Conservation (phyloP, 2,329 filamentous ascomycete species). For the Colletotrichum orchidophilum region DNA sequence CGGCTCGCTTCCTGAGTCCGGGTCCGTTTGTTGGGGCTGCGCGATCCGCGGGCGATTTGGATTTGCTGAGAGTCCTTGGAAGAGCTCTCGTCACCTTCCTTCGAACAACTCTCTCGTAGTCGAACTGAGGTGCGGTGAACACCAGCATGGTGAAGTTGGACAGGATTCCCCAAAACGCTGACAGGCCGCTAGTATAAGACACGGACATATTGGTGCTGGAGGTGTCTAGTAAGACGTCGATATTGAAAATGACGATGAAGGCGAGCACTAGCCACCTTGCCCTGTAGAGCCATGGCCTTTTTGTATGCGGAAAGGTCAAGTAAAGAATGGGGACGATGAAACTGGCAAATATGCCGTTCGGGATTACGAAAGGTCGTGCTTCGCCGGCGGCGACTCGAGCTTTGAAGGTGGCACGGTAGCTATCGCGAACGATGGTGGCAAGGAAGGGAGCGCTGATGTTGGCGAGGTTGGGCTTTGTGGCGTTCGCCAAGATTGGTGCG, state of each 20-base stretch:
- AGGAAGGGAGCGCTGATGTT: constrained; percentile 32
- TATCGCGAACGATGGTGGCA: constrained; percentile 35
- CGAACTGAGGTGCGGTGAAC: constrained; percentile 65
- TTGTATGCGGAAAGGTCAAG: constrained; percentile 63
- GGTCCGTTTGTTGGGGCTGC: not conserved
- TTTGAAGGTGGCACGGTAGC: constrained; percentile 50
- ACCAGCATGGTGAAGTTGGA: constrained; percentile 60
- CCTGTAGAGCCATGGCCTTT: constrained; percentile 59
- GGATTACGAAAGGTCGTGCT: constrained; percentile 60
- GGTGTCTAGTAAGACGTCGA: constrained; percentile 49
- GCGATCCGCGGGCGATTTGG: constrained; percentile 3
- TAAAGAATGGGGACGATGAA: constrained; percentile 63
- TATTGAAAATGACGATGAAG: constrained; percentile 53
- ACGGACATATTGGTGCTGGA: constrained; percentile 62
- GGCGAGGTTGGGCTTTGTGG: constrained; percentile 13
- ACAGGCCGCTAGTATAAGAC: constrained; percentile 61
- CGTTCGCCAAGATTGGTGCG: constrained; percentile 13
- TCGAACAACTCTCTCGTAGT: constrained; percentile 60
- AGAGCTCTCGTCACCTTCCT: constrained; percentile 37
- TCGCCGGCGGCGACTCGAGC: constrained; percentile 48
- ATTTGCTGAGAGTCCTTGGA: constrained; percentile 10
- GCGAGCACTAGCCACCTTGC: constrained; percentile 60
- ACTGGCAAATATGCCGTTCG: constrained; percentile 58
- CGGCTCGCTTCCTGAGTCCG: constrained; percentile 12
- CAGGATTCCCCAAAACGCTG: constrained; percentile 60